Evolutionary conservation across 78 protist species (phyloP), one percentile per base, ranked within the genome.

Genomic region (Chrysochromulina tobinii): DNA sequence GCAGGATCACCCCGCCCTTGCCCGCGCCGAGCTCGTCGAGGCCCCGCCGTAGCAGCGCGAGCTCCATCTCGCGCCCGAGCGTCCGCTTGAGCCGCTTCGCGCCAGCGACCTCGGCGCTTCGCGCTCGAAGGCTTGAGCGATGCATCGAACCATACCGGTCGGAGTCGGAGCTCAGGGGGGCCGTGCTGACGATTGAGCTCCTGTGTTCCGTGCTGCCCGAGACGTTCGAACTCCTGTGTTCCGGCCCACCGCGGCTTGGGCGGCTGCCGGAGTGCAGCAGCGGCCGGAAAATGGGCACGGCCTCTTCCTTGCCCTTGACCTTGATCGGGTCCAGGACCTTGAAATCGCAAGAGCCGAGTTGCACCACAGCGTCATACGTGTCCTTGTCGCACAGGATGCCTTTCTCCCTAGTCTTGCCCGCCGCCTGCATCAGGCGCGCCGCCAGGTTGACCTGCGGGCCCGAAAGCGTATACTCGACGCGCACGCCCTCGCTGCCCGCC

Each of bases 341-440:
- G 54, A 50, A 77, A 59, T 67, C 25, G 53, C 53, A 64, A 9
- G 69, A 6, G 69, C 7, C 25, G 69, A 20, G 27, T 38, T 38
- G 38, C 27, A 3, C 69, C 25, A 21, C 69, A 6, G 25, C 69
- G 25, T 20, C 25, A 5, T 20, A 21, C 69, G 69, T 64, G 25
- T 6, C 69, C 69, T 15, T 6, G 69, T 64, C 69, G 27, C 6
- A 2, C 25, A 64, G 69, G 69, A 64, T 15, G 73, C 27, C 8
- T 67, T 9, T 18, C 73, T 9, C 21, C 27, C 27, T 20, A 7
- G 20, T 67, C 27, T 67, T 67, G 27, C 9, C 9, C 73, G 79
- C 79, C 23, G 79, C 83, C 57, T 75, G 83, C 87, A 79, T 79
- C 27, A 51, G n/a, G 11, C 91, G 69, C 48, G 91, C 91, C 20